Evolutionary conservation across 1,139 yeast genomes (phyloP), one percentile per base, ranked within the genome.

Genomic region (Yamadazyma kanchanaburiensis): DNA sequence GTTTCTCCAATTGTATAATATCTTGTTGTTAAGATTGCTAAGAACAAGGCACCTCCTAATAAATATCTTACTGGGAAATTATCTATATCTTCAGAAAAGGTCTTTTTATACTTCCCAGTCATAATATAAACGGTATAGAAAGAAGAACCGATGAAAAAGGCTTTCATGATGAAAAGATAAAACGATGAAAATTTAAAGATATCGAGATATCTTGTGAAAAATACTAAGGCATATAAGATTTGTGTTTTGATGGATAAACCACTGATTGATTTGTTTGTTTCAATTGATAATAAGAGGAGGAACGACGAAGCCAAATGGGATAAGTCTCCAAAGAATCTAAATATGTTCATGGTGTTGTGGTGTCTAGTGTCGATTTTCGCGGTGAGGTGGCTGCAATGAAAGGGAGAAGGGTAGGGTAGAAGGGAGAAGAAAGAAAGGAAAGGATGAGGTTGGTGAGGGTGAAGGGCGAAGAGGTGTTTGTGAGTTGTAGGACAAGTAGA

Each of bases 231-330:
- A 52, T 91, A 91, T 27, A 91, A 62, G 1, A 75, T 65, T 53
- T 91, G 97, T 0, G 97, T 86, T 61, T 89, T 89, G 54, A 87
- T 65, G 4, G 96, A 88, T 33, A 91, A 74, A 21, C 98, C 98
- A 25, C 79, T 75, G 33, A 83, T 80, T 9, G 95, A 80, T 43
- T 69, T 66, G 36, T 83, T 73, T 15, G 61, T 55, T 37, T 69
- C 76, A 48, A 91, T 86, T 30, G 88, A 77, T 38, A 77, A 80
- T 32, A 89, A 67, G 41, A 91, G 69, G 37, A 91, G 71, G 38
- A 85, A 64, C 38, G 86, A 83, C 49, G 95, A 81, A 24, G 84
- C 79, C 55, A 86, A 64, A 55, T 91, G 98, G 30, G 94, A 77
- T 38, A 86, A 53, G 53, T 91, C 98, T 21, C 91, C 87, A 27